Base-by-base conservation (phyloP, 352 stramenopile species). In the Phytophthora sp. region DNA sequence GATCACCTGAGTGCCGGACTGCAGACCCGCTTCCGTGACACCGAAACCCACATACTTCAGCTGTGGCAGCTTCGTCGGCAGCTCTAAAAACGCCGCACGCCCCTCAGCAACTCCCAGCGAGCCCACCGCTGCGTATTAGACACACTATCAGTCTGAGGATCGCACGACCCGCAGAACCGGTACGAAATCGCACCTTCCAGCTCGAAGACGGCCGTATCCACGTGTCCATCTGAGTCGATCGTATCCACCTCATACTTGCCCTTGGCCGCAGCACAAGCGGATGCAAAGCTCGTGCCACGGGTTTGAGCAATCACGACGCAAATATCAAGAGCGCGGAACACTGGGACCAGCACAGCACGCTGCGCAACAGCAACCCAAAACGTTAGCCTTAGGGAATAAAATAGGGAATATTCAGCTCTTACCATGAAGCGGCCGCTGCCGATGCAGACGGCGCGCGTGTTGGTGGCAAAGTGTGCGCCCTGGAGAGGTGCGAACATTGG, bases 351-450 rank as follows among this genome's bases (percentile, higher is more conserved):
- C 51, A 93, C 80, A 5, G 69, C 57, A 29, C 86, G 80, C 80
- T 90, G 47, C 18, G 30, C 3, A n/a, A n/a, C n/a, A n/a, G n/a
- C n/a, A n/a, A n/a, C n/a, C n/a, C n/a, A n/a, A n/a, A n/a, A n/a
- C n/a, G n/a, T n/a, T n/a, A n/a, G n/a, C n/a, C n/a, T n/a, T n/a
- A n/a, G n/a, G n/a, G n/a, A n/a, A n/a, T n/a, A n/a, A n/a, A n/a
- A n/a, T n/a, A n/a, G n/a, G n/a, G n/a, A n/a, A 36, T 36, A 36
- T 45, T 29, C 12, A 49, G 7, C n/a, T n/a, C n/a, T 18, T 35
- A 91, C 83, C 63, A 93, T 42, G 59, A 95, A 95, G 67, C 86
- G 80, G 9, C 86, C 86, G 36, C 69, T 83, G 60, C 86, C 86
- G 36, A 95, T 83, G 79, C 80, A 91, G n/a, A 95, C 27, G 71